Base-by-base conservation (phyloP, 2,329 filamentous ascomycete species). In the Sclerotinia borealis region DNA sequence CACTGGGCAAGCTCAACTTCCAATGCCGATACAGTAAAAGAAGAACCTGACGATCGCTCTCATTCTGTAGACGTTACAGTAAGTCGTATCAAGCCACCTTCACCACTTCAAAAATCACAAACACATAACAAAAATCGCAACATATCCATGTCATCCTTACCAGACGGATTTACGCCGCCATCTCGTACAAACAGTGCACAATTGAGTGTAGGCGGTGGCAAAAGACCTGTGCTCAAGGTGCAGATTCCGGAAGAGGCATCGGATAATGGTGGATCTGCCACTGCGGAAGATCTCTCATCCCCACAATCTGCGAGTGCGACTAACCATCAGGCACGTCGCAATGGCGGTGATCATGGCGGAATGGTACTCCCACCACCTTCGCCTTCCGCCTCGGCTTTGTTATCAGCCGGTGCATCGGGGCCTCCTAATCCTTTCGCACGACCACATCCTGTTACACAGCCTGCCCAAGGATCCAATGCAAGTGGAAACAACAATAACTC, bases 371-470 rank as follows among this genome's bases (percentile, higher is more conserved):
- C 95, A 22, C 93, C 93, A 9, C 95, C 95, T 0, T 97, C 95
- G 1, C 93, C 95, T 0, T 96, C 92, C 36, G 70, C 69, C 37
- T 90, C 90, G 27, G 86, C 92, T 2, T 81, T 98, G 8, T 80
- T 97, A 62, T 96, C 92, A 54, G 95, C 95, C 0, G 95, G 95
- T 47, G 93, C 95, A 10, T 89, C 88, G 43, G 95, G 95, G 0
- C 95, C 95, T 17, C 92, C 92, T 2, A 99, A 99, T 75, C 95
- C 95, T 0, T 99, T 98, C 75, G 95, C 95, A 9, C 84, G 93
- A 48, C 95, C 93, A 31, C 92, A 88, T 5, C 91, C 92, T 34
- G 81, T 85, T 63, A 85, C 83, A 70, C 77, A 79, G 48, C 77
- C 72, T 70, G 72, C 69, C 71, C 77, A 64, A 7, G 69, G 66